Base-by-base conservation (phyloP, 106 monocot genomes). In the Platanthera zijinensis region DNA sequence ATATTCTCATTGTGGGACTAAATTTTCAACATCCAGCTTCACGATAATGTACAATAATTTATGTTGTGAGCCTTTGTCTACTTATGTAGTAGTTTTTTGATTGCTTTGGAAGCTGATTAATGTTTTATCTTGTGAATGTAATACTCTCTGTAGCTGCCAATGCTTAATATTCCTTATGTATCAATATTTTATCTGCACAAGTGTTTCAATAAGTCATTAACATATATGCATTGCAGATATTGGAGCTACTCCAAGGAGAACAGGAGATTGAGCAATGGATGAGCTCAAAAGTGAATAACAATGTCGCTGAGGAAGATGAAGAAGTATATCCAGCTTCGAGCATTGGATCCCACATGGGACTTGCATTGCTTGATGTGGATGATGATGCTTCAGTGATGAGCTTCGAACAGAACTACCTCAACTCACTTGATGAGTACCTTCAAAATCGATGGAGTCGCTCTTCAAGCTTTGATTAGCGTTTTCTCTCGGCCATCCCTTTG, bases 291-390 rank as follows among this genome's bases (percentile, higher is more conserved):
- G 25, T 66, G 0, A 66, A 32, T 62, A 62, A 21, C 17, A 66
- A 32, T 66, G 30, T 66, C 32, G 51, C 12, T 45, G 82, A 57
- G n/a, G 19, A 69, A 45, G 95, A 96, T 57, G 92, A 92, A 77
- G 79, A 82, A 0, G 89, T 84, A 70, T 85, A 87, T 75, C 87
- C 92, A 32, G 50, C 63, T n/a, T 85, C 84, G 9, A 87, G 80
- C 67, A 71, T 96, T 4, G 84, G 84, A 8, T 89, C 92, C 10
- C 92, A 90, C 78, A 46, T 96, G 69, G 86, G 86, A 14, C 86
- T 95, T 39, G 92, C 95, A 18, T 80, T 90, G 69, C 88, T 84
- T 13, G 95, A 96, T 75, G 80, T 90, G 11, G 95, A 92, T 18
- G 90, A 90, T 30, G 80, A 77, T 63, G 82, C 83, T 46, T 92